Evolutionary conservation across 2,329 filamentous ascomycete genomes (phyloP), one percentile per base, ranked within the genome.

Genomic region (Capronia epimyces): DNA sequence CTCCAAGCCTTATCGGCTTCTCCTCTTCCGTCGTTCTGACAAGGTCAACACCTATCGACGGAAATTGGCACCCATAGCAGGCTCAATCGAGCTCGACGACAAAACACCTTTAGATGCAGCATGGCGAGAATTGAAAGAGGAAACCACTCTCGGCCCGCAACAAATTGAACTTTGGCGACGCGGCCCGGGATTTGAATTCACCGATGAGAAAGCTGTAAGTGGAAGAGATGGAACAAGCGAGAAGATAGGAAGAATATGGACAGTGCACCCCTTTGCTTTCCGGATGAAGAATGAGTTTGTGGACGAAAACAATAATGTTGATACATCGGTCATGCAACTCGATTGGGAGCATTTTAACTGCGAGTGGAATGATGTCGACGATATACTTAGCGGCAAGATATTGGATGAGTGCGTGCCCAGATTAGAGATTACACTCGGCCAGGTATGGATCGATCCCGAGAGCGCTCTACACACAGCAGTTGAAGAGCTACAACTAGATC

Each of bases 331-430:
- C 4, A 80, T 86, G 49, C 62, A 64, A 2, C 72, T 79, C 22
- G 77, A 85, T 62, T 82, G 78, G 78, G 82, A 86, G 64, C 81
- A 85, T 58, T 74, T 79, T 2, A 70, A 65, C 0, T 82, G 75
- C 68, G 67, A 69, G 21, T 84, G 82, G 78, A 75, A 78, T 56
- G 70, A 78, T 44, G 79, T 80, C 0, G 62, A 73, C 1, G 62
- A 70, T 2, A 69, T 83, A 8, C 47, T 60, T 3, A 40, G 43
- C 15, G 53, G 59, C 7, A 46, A 32, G 25, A 66, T 69, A 15
- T 73, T 76, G 12, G 65, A 73, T 0, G 70, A 72, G 0, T 75
- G 77, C 8, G 82, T 86, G 0, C 81, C 81, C 0, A 71, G 73
- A 6, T 66, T 86, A 1, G 70, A 75, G 1, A 71, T 82, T 45